phyloP scores from a whole-genome alignment of 1,284 basidiomycete species.

The Puccinia novopanici region DNA sequence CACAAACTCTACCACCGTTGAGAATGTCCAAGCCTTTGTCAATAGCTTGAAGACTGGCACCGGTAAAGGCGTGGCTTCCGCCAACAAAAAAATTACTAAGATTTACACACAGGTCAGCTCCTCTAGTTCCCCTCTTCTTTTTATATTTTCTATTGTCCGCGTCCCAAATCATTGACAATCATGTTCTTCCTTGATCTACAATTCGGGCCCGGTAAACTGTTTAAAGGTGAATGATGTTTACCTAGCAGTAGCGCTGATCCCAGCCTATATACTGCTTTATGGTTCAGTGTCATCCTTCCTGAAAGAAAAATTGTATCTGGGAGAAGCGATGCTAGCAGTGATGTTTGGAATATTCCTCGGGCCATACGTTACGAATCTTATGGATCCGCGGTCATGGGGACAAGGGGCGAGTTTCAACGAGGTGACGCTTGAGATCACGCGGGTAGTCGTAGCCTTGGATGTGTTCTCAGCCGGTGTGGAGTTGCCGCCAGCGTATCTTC shows the following conservation, averaged over 20 bases:
- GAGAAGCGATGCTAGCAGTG: conserved; percentile 94
- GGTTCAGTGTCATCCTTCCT: conserved; percentile 38
- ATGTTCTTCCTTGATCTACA: neutral
- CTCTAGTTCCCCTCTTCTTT: too few species aligned
- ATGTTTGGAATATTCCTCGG: conserved; percentile 89
- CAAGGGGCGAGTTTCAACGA: conserved; percentile 60
- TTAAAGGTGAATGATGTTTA: conserved; percentile 3
- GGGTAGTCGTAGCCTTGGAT: conserved; percentile 93
- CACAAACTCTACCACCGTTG: neutral
- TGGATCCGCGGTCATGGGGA: conserved; percentile 84
- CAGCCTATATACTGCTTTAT: conserved; percentile 36
- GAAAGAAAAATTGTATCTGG: conserved; percentile 71
- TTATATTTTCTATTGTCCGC: neutral
- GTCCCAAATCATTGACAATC: neutral
- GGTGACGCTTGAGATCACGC: conserved; percentile 73
- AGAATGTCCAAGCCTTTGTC: neutral
- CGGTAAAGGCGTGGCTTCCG: neutral
- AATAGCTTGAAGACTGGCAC: conserved; percentile 6
- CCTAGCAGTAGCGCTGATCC: conserved; percentile 30
- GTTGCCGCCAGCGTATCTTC: conserved; percentile 70
- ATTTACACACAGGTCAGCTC: conserved; percentile 1
- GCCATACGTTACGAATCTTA: conserved; percentile 79
- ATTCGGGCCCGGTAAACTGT: too few species aligned
- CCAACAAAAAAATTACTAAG: neutral
- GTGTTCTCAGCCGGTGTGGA: conserved; percentile 95